Evolutionary conservation across 257 asterid genomes (phyloP).

Genomic region (Sherardia arvensis): DNA sequence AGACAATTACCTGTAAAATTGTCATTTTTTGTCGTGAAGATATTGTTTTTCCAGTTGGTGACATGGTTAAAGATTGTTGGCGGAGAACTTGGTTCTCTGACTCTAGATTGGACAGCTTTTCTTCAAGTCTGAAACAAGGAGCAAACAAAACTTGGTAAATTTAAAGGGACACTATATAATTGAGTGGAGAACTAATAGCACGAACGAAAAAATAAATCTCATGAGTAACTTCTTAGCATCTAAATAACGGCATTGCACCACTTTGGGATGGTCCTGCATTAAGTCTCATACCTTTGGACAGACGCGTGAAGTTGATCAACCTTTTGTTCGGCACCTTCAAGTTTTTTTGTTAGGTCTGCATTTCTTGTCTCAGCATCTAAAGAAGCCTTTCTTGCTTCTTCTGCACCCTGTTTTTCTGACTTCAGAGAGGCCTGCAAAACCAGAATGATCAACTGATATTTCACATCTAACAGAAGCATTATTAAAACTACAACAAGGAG

Average conservation of each 20-base stretch:
- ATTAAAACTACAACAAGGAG: neutral
- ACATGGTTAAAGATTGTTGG: conserved; percentile 93
- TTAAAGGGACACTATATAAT: neutral
- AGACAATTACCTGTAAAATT: conserved; percentile 54
- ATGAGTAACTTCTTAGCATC: neutral
- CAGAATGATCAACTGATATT: neutral
- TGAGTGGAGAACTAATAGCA: neutral
- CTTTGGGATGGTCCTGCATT: neutral
- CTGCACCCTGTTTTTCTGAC: conserved; percentile 61
- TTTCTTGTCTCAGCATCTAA: conserved; percentile 55
- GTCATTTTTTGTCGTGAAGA: conserved; percentile 72
- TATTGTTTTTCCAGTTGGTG: conserved; percentile 79
- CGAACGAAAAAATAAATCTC: neutral
- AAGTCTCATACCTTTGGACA: conserved; percentile 53
- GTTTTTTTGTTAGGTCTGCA: conserved; percentile 47
- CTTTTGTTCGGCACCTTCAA: conserved; percentile 68
- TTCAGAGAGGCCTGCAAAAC: conserved; percentile 54
- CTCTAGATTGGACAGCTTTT: conserved; percentile 82
- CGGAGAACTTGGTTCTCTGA: conserved; percentile 98
- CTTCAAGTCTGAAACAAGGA: conserved; percentile 69
- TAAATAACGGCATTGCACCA: neutral
- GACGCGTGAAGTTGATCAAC: conserved; percentile 78
- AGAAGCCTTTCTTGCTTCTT: conserved; percentile 52
- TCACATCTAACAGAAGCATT: neutral
- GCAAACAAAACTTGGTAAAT: neutral